Evolutionary conservation across 2,329 filamentous ascomycete species (phyloP).

Genomic region (Exutisphaerella laricina): DNA sequence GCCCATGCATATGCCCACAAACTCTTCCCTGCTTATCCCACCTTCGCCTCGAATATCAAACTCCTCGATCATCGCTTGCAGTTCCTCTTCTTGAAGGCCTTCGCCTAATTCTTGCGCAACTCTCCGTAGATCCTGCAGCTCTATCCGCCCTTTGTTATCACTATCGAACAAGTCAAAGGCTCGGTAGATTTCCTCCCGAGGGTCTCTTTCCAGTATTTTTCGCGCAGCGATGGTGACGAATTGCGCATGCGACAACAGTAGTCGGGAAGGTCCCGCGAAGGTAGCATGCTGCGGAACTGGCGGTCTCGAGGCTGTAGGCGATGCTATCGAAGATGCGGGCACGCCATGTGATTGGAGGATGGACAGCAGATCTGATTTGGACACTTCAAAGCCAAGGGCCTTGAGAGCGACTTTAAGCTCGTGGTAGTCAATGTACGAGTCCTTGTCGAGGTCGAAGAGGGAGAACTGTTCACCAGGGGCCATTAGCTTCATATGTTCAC

Average conservation of each 20-base stretch:
- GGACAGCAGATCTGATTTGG: slow-evolving; percentile 76
- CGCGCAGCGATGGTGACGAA: slow-evolving; percentile 72
- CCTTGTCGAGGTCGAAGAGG: slow-evolving; percentile 95
- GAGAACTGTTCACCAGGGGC: too few species aligned
- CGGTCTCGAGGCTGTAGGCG: slow-evolving; percentile 49
- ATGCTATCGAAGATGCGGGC: slow-evolving; percentile 37
- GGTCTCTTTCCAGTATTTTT: slow-evolving; percentile 75
- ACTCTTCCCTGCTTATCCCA: slow-evolving; percentile 59
- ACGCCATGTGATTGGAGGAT: slow-evolving; percentile 78
- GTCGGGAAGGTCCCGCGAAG: slow-evolving; percentile 48
- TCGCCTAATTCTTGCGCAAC: slow-evolving; percentile 90
- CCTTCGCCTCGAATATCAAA: slow-evolving; percentile 94
- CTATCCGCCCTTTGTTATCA: slow-evolving; percentile 86
- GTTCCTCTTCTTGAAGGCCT: slow-evolving; percentile 84
- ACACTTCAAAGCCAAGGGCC: slow-evolving; percentile 86
- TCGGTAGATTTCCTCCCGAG: slow-evolving; percentile 81
- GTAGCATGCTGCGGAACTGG: slow-evolving; percentile 20
- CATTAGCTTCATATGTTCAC: slow-evolving; percentile 6
- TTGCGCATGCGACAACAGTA: slow-evolving; percentile 65
- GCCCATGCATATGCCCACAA: slow-evolving; percentile 60
- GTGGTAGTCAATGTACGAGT: slow-evolving; percentile 92
- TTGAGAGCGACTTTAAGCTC: slow-evolving; percentile 96
- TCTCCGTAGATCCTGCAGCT: slow-evolving; percentile 76
- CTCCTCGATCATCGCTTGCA: slow-evolving; percentile 95
- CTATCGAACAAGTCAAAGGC: slow-evolving; percentile 93